A percentile compares a stretch with the other conserved stretches of the same genome.
phyloP scores from a whole-genome alignment of 257 asterid species.

The Solanum ossicruentum region DNA sequence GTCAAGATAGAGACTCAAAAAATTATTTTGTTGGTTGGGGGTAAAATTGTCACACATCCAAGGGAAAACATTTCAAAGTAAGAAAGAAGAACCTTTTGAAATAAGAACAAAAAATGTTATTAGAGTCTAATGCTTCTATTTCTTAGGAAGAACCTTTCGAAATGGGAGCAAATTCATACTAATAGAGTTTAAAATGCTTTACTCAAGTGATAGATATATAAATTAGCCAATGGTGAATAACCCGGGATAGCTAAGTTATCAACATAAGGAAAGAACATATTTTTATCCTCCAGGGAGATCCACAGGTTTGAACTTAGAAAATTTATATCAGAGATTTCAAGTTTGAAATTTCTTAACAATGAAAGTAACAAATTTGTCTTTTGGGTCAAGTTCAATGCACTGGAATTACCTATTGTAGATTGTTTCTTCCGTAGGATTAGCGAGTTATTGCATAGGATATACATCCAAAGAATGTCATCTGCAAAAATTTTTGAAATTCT shows the following conservation, averaged over 20 bases:
- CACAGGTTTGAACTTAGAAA: too few relatives aligned
- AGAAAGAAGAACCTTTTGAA: not conserved
- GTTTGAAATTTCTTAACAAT: too few relatives aligned
- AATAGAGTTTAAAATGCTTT: not conserved
- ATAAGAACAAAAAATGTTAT: not conserved
- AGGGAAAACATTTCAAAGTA: not conserved
- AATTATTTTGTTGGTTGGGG: not conserved
- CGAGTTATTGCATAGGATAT: too few relatives aligned
- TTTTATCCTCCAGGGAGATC: too few relatives aligned
- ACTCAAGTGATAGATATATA: not conserved
- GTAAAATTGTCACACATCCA: not conserved
- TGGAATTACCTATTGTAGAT: too few relatives aligned
- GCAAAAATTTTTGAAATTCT: not conserved
- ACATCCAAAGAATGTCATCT: too few relatives aligned
- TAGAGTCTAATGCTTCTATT: not conserved
- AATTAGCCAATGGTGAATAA: not conserved
- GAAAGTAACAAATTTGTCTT: too few relatives aligned
- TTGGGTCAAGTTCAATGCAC: too few relatives aligned
- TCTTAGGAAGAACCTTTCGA: not conserved
- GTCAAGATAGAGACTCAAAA: not conserved
- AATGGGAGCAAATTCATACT: not conserved
- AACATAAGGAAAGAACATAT: not conserved
- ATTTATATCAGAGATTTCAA: too few relatives aligned
- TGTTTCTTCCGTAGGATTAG: too few relatives aligned
- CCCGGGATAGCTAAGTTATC: not conserved